Base-by-base conservation (phyloP, 805 yeast species). In the Danielia oregonensis region DNA sequence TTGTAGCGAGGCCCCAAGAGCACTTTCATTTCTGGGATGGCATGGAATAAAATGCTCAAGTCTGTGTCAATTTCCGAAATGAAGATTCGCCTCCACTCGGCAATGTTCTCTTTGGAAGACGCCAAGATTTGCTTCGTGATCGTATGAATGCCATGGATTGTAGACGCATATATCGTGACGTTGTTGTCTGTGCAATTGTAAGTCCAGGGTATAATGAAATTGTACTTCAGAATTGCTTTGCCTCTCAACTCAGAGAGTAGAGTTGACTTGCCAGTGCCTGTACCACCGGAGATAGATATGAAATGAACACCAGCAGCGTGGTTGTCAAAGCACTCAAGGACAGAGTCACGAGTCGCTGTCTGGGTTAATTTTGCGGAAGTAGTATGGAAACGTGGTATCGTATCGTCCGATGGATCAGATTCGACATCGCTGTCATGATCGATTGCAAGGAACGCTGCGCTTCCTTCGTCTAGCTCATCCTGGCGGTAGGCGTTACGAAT, bases 211-310 rank as follows among this genome's bases (percentile, higher is more conserved):
- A 56, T 50, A 36, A 49, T 55, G 39, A 61, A 55, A 16, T 46
- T 51, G 30, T 58, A 57, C 21, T 54, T 52, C 1, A 63, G 46
- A 8, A 63, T 43, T 4, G 71, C 58, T 3, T 48, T 46, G 5
- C 61, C 52, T 33, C 58, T 61, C 28, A 72, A 40, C 18, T 68
- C 73, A 18, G 54, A 53, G 5, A 74, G 46, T 6, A 73, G 37
- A 4, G 68, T 51, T 1, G 74, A 55, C 45, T 72, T 72, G 1
- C 79, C 79, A 5, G 58, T 48, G 2, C 79, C 79, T 1, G 64
- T 37, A 3, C 52, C 60, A 11, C 79, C 79, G 1, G 52, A 44
- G 3, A 73, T 44, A 5, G 70, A 39, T 26, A 46, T 52, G 44
- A 26, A 54, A 44, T 41, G 59, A 47, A 36, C 40, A 15, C 16